Percentiles rank a stretch among this genome's conserved stretches.
phyloP scores from a whole-genome alignment of 2,329 filamentous ascomycete genomes.

The Lasiodiplodia gonubiensis region DNA sequence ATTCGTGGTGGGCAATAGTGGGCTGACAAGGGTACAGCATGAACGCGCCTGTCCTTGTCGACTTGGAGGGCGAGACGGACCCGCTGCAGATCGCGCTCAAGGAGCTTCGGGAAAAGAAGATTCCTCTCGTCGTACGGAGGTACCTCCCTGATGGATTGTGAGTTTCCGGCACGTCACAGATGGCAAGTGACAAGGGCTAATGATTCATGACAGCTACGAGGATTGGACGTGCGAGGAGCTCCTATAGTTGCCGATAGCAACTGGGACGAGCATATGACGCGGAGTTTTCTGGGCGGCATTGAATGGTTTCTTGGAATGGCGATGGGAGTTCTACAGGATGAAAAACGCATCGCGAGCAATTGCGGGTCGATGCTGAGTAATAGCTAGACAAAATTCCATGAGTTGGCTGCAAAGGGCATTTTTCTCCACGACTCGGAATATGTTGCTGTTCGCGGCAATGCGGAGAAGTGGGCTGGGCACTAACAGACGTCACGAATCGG shows the following conservation, averaged over 20 bases:
- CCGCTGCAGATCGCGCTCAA: slow-evolving; percentile 97
- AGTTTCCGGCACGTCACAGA: slow-evolving; percentile 49
- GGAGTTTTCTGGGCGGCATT: slow-evolving; percentile 29
- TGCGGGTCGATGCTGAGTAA: slow-evolving; percentile 37
- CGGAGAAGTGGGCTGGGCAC: slow-evolving; percentile 27
- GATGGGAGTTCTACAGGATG: slow-evolving; percentile 38
- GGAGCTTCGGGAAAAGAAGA: slow-evolving; percentile 98
- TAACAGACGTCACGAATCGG: slow-evolving; percentile 28
- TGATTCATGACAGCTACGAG: slow-evolving; percentile 73
- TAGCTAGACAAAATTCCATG: slow-evolving; percentile 18
- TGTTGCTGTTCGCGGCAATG: slow-evolving; percentile 27
- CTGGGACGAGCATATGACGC: slow-evolving; percentile 27
- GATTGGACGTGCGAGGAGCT: slow-evolving; percentile 99
- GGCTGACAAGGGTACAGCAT: slow-evolving; percentile 64
- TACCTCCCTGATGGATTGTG: slow-evolving; percentile 97
- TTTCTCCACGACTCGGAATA: slow-evolving; percentile 24
- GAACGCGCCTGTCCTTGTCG: slow-evolving; percentile 95
- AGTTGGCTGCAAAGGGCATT: slow-evolving; percentile 23
- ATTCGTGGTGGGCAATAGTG: not conserved
- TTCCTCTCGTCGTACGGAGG: slow-evolving; percentile 89
- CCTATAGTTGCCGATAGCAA: slow-evolving; percentile 49
- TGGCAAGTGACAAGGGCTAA: slow-evolving; percentile 9
- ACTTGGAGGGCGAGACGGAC: slow-evolving; percentile 96
- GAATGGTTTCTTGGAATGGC: slow-evolving; percentile 43
- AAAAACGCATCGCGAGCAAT: slow-evolving; percentile 41